Evolutionary conservation across 768 basidiomycete species (phyloP), one percentile per base, ranked within the genome.

Genomic region (Lentinula raphanica): DNA sequence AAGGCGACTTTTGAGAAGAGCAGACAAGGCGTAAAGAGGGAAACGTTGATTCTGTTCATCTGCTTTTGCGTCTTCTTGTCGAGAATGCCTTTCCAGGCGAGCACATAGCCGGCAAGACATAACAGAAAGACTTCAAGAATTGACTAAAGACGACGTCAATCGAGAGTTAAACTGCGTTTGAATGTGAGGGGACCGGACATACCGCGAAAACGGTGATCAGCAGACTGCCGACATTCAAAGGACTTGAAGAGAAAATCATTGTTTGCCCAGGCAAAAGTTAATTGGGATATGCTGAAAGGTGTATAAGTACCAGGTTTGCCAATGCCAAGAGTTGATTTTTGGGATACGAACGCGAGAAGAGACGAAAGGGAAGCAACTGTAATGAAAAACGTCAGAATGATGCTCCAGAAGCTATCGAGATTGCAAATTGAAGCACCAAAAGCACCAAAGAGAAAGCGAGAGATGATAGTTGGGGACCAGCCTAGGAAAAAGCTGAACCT

Each of bases 1-100:
- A 95, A 96, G 0, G 95, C 96, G 21, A 98, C 94, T 74, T 97
- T 98, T 12, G 91, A 94, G 73, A 96, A 95, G 31, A 96, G 76
- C 5, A 95, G 82, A 0, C 89, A 87, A 0, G 91, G 90, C 0
- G 90, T 92, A 74, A 98, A 97, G 31, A 98, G 82, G 0, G 89
- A 89, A 23, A 96, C 85, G 69, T 95, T 96, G 54, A 96, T 73
- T 21, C 82, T 78, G 65, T 92, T 93, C 19, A 92, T 74, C 81
- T 85, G 82, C 89, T 90, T 92, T 72, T 95, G 94, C 0, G 90
- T 92, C 59, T 82, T 82, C 68, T 93, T 94, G 67, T 98, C 94
- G 17, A 96, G 81, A 46, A 98, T 86, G 25, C 90, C 91, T 28
- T 79, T 79, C 56, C 78, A 71, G 1, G 95, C 92, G 38, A 98